Evolutionary conservation across 345 rosid genomes (phyloP).

Genomic region (Hevea brasiliensis): DNA sequence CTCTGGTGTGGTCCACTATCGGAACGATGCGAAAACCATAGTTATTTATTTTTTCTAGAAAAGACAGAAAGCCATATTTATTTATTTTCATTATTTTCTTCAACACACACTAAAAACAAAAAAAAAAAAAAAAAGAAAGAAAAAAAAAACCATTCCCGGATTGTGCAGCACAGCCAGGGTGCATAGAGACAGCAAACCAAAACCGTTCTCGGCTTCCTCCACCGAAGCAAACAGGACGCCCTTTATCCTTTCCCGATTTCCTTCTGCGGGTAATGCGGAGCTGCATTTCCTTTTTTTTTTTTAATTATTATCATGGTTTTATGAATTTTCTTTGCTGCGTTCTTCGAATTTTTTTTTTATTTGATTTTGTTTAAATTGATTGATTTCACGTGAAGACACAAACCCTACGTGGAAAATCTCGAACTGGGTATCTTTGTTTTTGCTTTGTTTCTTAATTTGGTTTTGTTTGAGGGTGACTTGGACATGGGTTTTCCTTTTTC

Average conservation of each 20-base stretch:
- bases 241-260: constrained; percentile 24
- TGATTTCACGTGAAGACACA: constrained; percentile 6
- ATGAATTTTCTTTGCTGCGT: background rate
- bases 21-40: too few species aligned
- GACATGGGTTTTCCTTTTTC: constrained; percentile 8
- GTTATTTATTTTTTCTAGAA: too few species aligned
- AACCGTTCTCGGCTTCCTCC: background rate
- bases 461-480: constrained; percentile 7
- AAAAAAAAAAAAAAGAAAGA: background rate
- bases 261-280: constrained; percentile 30
- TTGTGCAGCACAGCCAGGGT: background rate
- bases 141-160: constrained; percentile 6
- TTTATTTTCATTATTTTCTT: background rate
- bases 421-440: constrained; percentile 27
- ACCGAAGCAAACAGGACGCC: constrained; percentile 27
- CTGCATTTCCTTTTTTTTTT: constrained; percentile 13
- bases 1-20: too few species aligned
- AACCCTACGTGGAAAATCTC: constrained; percentile 24
- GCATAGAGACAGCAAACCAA: constrained; percentile 14
- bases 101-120: background rate
- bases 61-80: too few species aligned
- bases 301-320: background rate
- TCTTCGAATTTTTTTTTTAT: background rate
- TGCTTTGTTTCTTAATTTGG: constrained; percentile 2
- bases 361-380: background rate